These are phyloP conservation scores for Huntiella savannae DNA, from an alignment of 2,329 filamentous ascomycete genomes.

Conservation along the genomic window DNA sequence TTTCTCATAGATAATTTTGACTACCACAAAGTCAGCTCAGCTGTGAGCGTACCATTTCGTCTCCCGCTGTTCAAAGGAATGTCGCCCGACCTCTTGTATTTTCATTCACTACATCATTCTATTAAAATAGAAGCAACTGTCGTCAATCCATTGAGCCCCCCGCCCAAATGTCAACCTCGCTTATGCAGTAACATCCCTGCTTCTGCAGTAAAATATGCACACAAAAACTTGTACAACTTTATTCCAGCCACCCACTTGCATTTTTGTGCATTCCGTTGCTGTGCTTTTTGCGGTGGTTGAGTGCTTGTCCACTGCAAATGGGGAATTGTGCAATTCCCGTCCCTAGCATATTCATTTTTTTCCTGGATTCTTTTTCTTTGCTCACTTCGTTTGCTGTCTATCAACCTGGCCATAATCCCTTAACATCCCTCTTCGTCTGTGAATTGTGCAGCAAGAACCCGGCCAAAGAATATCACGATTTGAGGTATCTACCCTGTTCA, in stretches of 20 bases:
- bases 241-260: conserved; percentile 9
- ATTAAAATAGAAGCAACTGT: conserved; percentile 2
- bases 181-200: conserved; percentile 2
- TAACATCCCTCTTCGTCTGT: no score
- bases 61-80: no score
- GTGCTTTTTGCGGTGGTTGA: no score
- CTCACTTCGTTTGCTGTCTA: neutral
- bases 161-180: conserved; percentile 3
- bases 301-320: no score
- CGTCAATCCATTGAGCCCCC: neutral
- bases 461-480: conserved; percentile 4
- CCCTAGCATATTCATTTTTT: conserved; percentile 1
- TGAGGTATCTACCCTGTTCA: neutral
- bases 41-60: no score
- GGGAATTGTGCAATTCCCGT: neutral
- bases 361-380: neutral
- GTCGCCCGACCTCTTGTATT: neutral
- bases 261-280: neutral
- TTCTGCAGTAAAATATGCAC: neutral
- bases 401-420: no score
- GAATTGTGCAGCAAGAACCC: no score
- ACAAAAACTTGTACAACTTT: conserved; percentile 1
- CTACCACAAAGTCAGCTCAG: no score
- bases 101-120: neutral
- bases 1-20: no score